These are phyloP conservation scores for Casuarina cunninghamiana DNA, from an alignment of 306 rosid species.

Conservation along the genomic window DNA sequence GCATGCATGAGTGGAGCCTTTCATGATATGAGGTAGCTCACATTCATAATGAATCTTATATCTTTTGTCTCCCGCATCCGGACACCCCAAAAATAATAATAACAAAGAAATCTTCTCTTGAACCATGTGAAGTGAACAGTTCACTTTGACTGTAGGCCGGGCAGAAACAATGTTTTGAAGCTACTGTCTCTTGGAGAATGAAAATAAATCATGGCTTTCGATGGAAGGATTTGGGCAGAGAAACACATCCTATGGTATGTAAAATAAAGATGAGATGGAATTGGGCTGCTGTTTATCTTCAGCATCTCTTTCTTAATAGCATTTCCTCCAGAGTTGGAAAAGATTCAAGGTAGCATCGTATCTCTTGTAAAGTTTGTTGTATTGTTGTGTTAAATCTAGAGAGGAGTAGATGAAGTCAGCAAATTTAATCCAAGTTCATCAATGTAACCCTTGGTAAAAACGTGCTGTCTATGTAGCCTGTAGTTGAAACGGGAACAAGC, in stretches of 20 bases:
- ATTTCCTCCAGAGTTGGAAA: conserved; percentile 33
- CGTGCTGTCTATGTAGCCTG: not conserved
- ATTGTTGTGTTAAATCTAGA: conserved; percentile 45
- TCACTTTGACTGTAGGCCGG: conserved; percentile 37
- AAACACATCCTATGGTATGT: conserved; percentile 41
- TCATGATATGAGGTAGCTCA: conserved; percentile 32
- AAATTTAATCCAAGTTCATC: conserved; percentile 11
- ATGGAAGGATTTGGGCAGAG: conserved; percentile 28
- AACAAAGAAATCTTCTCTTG: conserved; percentile 16
- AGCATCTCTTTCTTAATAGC: conserved; percentile 27
- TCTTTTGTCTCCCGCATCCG: not conserved
- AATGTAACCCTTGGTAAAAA: conserved; percentile 4
- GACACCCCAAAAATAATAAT: not conserved
- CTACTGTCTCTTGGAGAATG: conserved; percentile 34
- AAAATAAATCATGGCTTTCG: conserved; percentile 33
- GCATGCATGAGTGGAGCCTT: conserved; percentile 55
- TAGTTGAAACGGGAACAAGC: not conserved
- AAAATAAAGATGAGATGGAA: conserved; percentile 49
- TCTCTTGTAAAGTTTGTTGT: conserved; percentile 52
- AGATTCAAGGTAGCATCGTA: conserved; percentile 30
- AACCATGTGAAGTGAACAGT: conserved; percentile 27
- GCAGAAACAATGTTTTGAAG: conserved; percentile 27
- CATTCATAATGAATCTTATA: conserved; percentile 20
- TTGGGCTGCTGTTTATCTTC: conserved; percentile 36
- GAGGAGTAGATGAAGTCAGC: conserved; percentile 41